Base-by-base conservation (phyloP, 306 rosid genomes). In the Sicyos edulis region DNA sequence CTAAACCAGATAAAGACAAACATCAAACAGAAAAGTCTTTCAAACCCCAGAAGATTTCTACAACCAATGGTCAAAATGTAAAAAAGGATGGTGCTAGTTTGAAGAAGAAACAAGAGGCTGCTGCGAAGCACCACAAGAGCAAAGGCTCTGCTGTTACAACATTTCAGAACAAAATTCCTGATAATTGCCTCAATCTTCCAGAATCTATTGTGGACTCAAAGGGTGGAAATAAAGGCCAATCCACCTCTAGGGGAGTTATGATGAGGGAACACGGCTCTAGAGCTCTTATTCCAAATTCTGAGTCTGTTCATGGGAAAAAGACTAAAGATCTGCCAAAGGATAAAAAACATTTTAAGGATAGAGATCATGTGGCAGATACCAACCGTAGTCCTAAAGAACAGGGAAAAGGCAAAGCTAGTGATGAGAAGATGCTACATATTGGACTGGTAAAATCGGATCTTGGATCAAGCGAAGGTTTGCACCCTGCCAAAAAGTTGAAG, bases 401-500 rank as follows among this genome's bases (percentile, higher is more conserved):
- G 66, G 74, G 77, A 71, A 83, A 73, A 70, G 81, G 80, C 16
- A 82, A 80, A 80, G 62, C 49, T 71, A 74, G 73, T 62, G 77
- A 56, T 42, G 78, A 81, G 80, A 95, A 82, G 82, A 86, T 75
- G 86, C 32, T 74, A 77, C 97, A 80, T 32, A 47, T 62, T 72
- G 82, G 73, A 74, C 65, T 54, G 77, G 82, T 73, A 75, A 93
- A 79, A 79, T 75, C 79, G 82, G 82, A 71, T 77, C 58, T 68
- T 71, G 84, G 72, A 60, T 65, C 82, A 77, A 84, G 81, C 80
- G 92, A 86, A 64, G 68, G 72, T 64, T 68, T 77, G 58, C 96
- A 73, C 75, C 78, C 86, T 57, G 47, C 86, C 62, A 91, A 87
- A 83, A 95, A 83, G 81, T 77, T 78, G 62, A 91, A 82, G 80